These are phyloP conservation scores for Sporothrix mexicana DNA, from an alignment of 2,329 filamentous ascomycete genomes.

Conservation along the genomic window DNA sequence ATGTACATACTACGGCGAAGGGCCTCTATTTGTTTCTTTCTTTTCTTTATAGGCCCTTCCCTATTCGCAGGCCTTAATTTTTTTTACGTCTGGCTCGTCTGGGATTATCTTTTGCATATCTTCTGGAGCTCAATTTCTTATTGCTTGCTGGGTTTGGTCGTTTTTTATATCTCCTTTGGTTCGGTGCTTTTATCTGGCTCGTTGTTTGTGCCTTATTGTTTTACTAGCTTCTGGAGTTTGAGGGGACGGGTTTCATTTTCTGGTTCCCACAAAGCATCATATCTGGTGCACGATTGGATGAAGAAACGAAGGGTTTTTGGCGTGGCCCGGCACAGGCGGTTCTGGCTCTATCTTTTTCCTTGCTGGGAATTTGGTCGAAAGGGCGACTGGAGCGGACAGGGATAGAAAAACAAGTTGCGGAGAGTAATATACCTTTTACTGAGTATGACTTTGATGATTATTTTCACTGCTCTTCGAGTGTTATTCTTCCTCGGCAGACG, in stretches of 20 bases:
- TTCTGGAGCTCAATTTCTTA: slow-evolving; percentile 21
- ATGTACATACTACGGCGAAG: slow-evolving; percentile 27
- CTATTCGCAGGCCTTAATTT: slow-evolving; percentile 1
- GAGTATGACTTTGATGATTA: not conserved
- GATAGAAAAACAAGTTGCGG: slow-evolving; percentile 8
- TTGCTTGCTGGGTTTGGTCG: slow-evolving; percentile 9
- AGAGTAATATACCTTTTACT: slow-evolving; percentile 27
- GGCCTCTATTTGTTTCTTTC: not conserved
- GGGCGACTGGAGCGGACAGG: slow-evolving; percentile 15
- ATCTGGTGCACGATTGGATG: slow-evolving; percentile 38
- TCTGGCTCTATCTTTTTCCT: slow-evolving; percentile 25
- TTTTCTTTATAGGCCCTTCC: not conserved
- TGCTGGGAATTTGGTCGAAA: slow-evolving; percentile 14
- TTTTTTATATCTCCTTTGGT: slow-evolving; percentile 10
- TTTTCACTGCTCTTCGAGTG: not conserved
- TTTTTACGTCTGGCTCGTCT: slow-evolving; percentile 7
- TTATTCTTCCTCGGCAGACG: not conserved
- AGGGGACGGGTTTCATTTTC: slow-evolving; percentile 28
- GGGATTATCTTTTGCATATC: slow-evolving; percentile 20
- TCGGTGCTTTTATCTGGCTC: slow-evolving; percentile 13
- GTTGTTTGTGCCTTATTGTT: slow-evolving; percentile 34
- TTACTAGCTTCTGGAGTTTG: slow-evolving; percentile 40
- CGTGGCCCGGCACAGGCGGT: slow-evolving; percentile 23
- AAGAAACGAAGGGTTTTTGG: slow-evolving; percentile 35
- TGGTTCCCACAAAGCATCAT: slow-evolving; percentile 32